Evolutionary conservation across 495 filamentous ascomycete species (phyloP).

Genomic region (Tuber borchii): DNA sequence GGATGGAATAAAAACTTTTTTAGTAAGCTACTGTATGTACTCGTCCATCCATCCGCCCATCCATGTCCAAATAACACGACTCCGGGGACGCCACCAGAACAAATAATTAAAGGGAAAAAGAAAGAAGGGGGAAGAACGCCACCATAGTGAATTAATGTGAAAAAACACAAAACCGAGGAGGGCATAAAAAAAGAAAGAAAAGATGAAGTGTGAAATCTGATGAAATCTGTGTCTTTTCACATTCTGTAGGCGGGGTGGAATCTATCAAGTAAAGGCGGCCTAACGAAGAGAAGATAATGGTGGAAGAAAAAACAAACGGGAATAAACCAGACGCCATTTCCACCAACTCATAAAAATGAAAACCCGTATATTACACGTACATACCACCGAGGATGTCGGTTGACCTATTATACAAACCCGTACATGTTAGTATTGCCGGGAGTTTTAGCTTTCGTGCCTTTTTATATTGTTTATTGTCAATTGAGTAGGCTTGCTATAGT

Average conservation of each 20-base stretch:
- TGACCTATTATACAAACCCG: background rate
- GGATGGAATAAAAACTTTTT: background rate
- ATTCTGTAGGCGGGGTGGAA: background rate
- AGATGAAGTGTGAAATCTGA: background rate
- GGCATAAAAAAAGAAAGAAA: background rate
- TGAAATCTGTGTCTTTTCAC: background rate
- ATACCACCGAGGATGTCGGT: background rate
- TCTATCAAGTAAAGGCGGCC: background rate
- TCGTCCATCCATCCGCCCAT: background rate
- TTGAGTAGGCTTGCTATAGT: background rate
- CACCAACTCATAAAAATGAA: background rate
- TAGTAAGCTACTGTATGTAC: background rate
- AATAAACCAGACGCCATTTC: conserved; percentile 4
- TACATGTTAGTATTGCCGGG: background rate
- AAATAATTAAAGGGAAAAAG: background rate
- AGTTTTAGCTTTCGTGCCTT: background rate
- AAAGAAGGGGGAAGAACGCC: background rate
- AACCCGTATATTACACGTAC: background rate
- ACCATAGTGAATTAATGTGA: background rate
- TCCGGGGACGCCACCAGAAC: background rate
- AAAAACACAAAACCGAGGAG: background rate
- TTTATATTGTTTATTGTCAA: background rate
- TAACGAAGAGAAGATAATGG: background rate
- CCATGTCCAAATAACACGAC: background rate
- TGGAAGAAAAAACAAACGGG: background rate